Base-by-base conservation (phyloP, 2,329 filamentous ascomycete genomes). In the Colletotrichum higginsianum region DNA sequence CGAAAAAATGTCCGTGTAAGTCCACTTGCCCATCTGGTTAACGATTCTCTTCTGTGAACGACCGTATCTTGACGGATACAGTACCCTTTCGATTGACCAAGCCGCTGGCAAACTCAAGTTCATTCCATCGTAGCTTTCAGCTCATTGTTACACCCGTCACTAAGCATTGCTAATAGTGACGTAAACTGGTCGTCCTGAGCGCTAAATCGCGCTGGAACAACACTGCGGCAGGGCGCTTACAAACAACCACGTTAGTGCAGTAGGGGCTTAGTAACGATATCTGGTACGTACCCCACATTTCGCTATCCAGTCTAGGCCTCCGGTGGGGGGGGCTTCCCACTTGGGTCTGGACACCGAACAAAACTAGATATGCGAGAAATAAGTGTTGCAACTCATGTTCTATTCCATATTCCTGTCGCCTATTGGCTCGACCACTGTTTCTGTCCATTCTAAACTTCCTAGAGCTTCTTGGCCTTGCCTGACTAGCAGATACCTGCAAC, bases 111-210 rank as follows among this genome's bases (percentile, higher is more conserved):
- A 18, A 21, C 16, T 50, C 60, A 15, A 21, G 12, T 26, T 26
- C 21, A n/a, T 26, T 26, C 35, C 5, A 50, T 13, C 23, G 40
- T 13, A 38, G 30, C 44, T 26, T 47, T 23, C 30, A 69, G 12
- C 49, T 46, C 6, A 18, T 47, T 40, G 16, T 16, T 58, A 35
- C 38, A 44, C 26, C 53, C 8, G 6, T 16, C 8, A 16, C 60
- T 44, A 66, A 71, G 67, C 67, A 78, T 80, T 80, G 77, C 76
- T 75, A 77, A 81, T 79, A 60, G 77, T 81, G 79, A 81, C 78
- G 78, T 81, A 81, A 80, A 75, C 60, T 9, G 18, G 49, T 42
- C 5, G 38, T 46, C 55, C 49, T 35, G n/a, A n/a, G 47, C 52
- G 49, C 23, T 62, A 35, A 35, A 47, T 21, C 60, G 21, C 35